Evolutionary conservation across 495 filamentous ascomycete species (phyloP), one percentile per base, ranked within the genome.

Genomic region (Chaetomidium leptoderma): DNA sequence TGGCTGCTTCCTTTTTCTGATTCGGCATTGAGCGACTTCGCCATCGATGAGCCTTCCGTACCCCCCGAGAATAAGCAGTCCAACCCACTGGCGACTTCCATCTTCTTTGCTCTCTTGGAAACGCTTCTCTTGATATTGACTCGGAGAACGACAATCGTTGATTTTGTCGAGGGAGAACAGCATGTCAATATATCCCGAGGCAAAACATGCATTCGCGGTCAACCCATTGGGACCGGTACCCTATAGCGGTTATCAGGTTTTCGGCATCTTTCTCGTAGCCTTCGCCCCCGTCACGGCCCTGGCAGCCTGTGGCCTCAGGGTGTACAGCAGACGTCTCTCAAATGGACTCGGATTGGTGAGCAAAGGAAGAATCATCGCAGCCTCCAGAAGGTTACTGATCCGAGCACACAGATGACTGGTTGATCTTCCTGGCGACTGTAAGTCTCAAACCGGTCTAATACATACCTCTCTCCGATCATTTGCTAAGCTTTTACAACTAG

Each of bases 341-440:
- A 48, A 55, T 26, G 67, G 71, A 17, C 66, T 75, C 17, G 70
- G 68, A 29, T 61, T 69, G 39, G 71, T 73, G 54, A 62, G 67
- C 59, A 21, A 27, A 19, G 3, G 16, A n/a, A 19, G 29, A 21
- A 19, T 32, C 7, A 0, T n/a, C 45, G 16, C 27, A 19, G 45
- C 16, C 32, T 16, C 45, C 19, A 30, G 16, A 10, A 6, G 11
- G 3, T 32, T 13, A 24, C 45, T 48, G n/a, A 32, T 32, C 5
- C 19, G 27, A n/a, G 19, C 8, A 32, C 19, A 26, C 49, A 71
- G 74, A 76, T 32, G 73, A 73, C 50, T 68, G 61, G 45, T 52
- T 81, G 50, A 74, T 75, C 55, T 70, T 71, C 27, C 16, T 67
- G 21, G 72, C 66, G 33, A 73, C 74, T 68, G 67, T 70, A 46